A percentile compares a stretch with the other conserved stretches of the same genome.
phyloP scores from a whole-genome alignment of 352 stramenopile species.

The Globisporangium nagaii region DNA sequence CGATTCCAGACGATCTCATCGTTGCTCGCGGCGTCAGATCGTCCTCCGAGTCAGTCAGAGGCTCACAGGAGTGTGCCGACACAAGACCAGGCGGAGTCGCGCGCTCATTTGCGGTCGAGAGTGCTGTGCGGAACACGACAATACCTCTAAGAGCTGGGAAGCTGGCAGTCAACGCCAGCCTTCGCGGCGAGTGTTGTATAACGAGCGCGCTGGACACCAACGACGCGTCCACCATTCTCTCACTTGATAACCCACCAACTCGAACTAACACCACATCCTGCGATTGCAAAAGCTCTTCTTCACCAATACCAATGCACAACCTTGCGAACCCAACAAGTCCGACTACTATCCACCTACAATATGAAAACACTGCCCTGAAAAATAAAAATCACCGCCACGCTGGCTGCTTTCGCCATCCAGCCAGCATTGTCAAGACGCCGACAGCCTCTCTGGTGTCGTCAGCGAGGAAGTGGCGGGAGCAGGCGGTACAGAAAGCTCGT shows the following conservation, averaged over 20 bases:
- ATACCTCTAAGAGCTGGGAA: slow-evolving; percentile 25
- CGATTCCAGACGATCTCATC: slow-evolving; percentile 22
- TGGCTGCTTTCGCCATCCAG: no score
- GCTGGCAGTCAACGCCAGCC: no score
- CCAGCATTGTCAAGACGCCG: no score
- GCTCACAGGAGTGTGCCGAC: background rate
- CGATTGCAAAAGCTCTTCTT: background rate
- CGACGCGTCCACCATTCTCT: no score
- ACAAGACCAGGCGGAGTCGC: slow-evolving; percentile 13
- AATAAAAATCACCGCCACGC: background rate
- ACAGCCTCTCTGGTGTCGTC: background rate
- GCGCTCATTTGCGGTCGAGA: slow-evolving; percentile 17
- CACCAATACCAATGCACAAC: no score
- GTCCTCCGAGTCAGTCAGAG: background rate
- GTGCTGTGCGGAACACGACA: slow-evolving; percentile 33
- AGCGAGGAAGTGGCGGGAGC: slow-evolving; percentile 4
- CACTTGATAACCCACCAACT: no score
- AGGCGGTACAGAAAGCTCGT: slow-evolving; percentile 5
- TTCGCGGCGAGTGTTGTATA: no score
- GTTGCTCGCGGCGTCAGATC: background rate
- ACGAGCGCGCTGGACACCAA: no score
- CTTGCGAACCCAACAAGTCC: background rate
- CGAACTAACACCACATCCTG: background rate
- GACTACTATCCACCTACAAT: no score
- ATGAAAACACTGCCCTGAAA: no score